A percentile compares a stretch with the other conserved stretches of the same genome.
phyloP scores from a whole-genome alignment of 73 alveolate species.

The Durusdinium trenchii region DNA sequence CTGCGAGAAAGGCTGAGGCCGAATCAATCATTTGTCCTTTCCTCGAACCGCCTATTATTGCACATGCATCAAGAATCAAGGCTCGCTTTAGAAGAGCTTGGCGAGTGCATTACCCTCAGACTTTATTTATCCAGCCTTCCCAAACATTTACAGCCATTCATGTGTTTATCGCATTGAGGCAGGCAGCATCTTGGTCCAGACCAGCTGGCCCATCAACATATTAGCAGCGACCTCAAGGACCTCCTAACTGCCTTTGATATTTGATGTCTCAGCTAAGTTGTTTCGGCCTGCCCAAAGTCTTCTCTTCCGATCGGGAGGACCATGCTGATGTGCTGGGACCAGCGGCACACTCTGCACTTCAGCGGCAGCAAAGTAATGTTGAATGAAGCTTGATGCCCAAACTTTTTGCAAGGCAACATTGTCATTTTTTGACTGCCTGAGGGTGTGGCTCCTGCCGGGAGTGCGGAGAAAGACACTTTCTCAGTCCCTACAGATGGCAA shows the following conservation, averaged over 20 bases:
- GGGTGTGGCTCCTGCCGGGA: neutral
- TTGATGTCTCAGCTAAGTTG: neutral
- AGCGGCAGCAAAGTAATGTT: neutral
- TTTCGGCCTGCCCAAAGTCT: neutral
- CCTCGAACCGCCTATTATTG: too few species aligned
- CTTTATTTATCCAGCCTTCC: neutral
- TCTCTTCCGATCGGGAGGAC: neutral
- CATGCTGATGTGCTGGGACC: constrained; percentile 86
- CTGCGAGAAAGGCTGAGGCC: constrained; percentile 49
- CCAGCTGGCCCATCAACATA: constrained; percentile 16
- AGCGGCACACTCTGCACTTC: neutral
- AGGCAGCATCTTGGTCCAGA: constrained; percentile 1
- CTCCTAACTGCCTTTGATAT: neutral
- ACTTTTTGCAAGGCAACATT: neutral
- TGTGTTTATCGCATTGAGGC: neutral
- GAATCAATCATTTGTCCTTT: neutral
- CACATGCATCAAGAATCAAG: neutral
- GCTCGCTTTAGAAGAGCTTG: constrained; percentile 54
- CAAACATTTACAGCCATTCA: neutral
- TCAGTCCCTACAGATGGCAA: too few species aligned
- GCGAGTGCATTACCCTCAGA: neutral
- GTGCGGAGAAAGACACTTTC: too few species aligned
- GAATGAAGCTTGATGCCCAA: neutral
- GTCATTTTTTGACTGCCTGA: neutral
- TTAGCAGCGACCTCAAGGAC: constrained; percentile 67